Conservation (phyloP, 2,329 filamentous ascomycete species). For the Colletotrichum ledebouriae region DNA sequence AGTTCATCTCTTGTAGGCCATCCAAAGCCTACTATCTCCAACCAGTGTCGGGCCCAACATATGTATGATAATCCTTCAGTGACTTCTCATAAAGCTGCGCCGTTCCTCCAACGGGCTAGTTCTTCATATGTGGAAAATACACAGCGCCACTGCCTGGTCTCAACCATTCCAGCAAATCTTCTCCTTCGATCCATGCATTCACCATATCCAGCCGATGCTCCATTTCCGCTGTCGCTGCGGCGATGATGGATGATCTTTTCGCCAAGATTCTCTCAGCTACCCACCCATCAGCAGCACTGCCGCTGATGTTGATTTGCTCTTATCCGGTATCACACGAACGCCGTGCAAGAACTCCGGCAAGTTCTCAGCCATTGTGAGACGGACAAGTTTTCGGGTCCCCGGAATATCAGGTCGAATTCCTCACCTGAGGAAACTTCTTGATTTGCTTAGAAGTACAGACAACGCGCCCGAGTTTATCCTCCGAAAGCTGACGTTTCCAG, state of each 20-base stretch:
- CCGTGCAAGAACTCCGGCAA: constrained; percentile 46
- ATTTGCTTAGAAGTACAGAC: constrained; percentile 47
- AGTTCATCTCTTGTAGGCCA: constrained; percentile 45
- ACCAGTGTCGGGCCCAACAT: constrained; percentile 46
- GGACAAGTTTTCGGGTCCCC: constrained; percentile 21
- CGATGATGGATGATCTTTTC: not conserved
- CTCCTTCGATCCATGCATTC: constrained; percentile 43
- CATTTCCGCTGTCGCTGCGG: constrained; percentile 42
- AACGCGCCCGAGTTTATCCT: too few relatives aligned
- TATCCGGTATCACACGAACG: constrained; percentile 12
- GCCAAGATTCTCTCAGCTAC: constrained; percentile 28
- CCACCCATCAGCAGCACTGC: constrained; percentile 41
- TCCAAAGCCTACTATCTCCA: constrained; percentile 46
- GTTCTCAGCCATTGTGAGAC: constrained; percentile 36
- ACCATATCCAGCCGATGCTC: constrained; percentile 43
- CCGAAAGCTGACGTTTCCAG: constrained; percentile 13
- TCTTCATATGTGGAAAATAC: constrained; percentile 46
- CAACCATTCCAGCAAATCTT: constrained; percentile 47
- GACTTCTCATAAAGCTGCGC: constrained; percentile 44
- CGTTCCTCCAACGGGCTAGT: constrained; percentile 42
- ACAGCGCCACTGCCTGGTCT: constrained; percentile 45
- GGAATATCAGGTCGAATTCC: constrained; percentile 47
- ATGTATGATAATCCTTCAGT: constrained; percentile 43
- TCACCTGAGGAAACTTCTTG: constrained; percentile 46
- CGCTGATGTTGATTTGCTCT: constrained; percentile 43